Conservation (phyloP, 2,329 filamentous ascomycete species). For the Blumeria graminis region DNA sequence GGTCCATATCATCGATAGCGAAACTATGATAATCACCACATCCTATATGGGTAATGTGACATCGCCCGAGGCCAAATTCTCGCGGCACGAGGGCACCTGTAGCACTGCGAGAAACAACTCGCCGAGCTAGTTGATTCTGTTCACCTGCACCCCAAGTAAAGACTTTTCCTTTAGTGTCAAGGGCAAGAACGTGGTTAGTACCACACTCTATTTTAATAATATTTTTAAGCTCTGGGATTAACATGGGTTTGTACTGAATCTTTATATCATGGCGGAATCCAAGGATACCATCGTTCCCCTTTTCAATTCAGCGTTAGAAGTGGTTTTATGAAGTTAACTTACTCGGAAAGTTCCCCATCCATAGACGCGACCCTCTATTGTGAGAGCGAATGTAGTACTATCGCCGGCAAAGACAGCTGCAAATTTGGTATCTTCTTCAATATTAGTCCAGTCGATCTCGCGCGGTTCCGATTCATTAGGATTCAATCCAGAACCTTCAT, state of each 20-base stretch:
- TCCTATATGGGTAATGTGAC: conserved; percentile 18
- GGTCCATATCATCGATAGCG: conserved; percentile 40
- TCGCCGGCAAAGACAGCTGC: conserved; percentile 48
- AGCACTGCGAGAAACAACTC: conserved; percentile 12
- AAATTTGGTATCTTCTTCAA: conserved; percentile 36
- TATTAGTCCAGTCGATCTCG: conserved; percentile 30
- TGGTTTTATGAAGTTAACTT: conserved; percentile 12
- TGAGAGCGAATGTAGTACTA: conserved; percentile 53
- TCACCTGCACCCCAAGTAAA: conserved; percentile 42
- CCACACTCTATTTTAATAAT: conserved; percentile 28
- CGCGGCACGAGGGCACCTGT: conserved; percentile 10
- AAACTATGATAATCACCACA: conserved; percentile 63
- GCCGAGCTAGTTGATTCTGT: conserved; percentile 42
- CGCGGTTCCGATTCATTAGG: conserved; percentile 45
- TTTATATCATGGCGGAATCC: conserved; percentile 21
- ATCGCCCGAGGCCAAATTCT: conserved; percentile 14
- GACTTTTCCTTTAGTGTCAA: conserved; percentile 32
- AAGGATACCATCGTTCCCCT: conserved; percentile 39
- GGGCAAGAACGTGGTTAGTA: conserved; percentile 32
- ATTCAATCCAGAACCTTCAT: conserved; percentile 35
- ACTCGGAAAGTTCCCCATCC: conserved; percentile 67
- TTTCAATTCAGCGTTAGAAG: conserved; percentile 5
- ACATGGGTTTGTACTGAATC: conserved; percentile 17
- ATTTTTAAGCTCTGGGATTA: conserved; percentile 32
- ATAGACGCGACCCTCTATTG: conserved; percentile 50